Evolutionary conservation across 768 basidiomycete genomes (phyloP).

Genomic region (Boletus fagicola): DNA sequence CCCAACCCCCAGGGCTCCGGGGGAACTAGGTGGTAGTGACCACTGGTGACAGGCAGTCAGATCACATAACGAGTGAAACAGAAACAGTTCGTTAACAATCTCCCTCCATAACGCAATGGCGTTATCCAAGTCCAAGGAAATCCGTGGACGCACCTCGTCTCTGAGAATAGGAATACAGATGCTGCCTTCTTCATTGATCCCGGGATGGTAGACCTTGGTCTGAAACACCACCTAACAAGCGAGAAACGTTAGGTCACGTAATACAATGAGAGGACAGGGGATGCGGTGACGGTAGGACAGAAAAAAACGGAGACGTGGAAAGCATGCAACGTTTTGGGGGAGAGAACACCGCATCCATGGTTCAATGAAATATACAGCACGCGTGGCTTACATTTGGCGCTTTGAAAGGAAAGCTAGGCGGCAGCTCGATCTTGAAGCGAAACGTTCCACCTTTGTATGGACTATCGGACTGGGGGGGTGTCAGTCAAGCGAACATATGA

Average conservation of each 20-base stretch:
- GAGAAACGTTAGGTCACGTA: conserved; percentile 20
- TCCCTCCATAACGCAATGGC: not conserved
- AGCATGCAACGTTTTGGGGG: conserved; percentile 23
- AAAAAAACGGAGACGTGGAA: conserved; percentile 1
- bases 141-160: conserved; percentile 61
- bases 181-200: conserved; percentile 84
- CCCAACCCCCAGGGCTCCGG: no score
- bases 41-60: conserved; percentile 1
- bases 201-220: conserved; percentile 89
- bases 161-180: conserved; percentile 83
- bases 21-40: no score
- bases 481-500: conserved; percentile 1
- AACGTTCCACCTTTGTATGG: conserved; percentile 85
- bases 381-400: conserved; percentile 59
- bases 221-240: conserved; percentile 67
- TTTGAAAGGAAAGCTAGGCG: conserved; percentile 84
- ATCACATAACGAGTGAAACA: conserved; percentile 1
- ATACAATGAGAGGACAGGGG: conserved; percentile 2
- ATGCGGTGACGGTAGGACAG: not conserved
- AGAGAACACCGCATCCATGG: conserved; percentile 1
- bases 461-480: conserved; percentile 55
- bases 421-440: conserved; percentile 69
- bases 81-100: conserved; percentile 5
- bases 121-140: not conserved
- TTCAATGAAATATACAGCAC: conserved; percentile 5